Evolutionary conservation across 108 stramenopile genomes (phyloP).

Genomic region (Stephanodiscus triporus): DNA sequence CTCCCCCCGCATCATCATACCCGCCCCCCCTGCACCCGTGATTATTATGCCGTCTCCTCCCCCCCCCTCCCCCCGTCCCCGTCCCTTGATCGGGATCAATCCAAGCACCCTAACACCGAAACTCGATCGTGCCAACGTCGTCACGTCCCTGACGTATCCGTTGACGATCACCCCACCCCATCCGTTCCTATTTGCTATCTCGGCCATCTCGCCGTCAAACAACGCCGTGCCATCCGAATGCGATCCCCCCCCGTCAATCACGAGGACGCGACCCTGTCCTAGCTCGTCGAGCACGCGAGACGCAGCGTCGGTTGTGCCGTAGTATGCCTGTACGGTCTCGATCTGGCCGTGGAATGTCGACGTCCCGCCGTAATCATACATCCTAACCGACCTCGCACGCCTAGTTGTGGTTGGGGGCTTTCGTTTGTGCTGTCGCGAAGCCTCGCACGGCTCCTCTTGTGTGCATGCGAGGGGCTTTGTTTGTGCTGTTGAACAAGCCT

Average conservation of each 20-base stretch:
- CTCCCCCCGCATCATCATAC: conserved; percentile 31
- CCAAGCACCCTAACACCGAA: conserved; percentile 77
- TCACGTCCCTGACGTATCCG: conserved; percentile 73
- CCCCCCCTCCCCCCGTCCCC: no score
- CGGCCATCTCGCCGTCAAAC: conserved; percentile 46
- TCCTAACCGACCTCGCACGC: no score
- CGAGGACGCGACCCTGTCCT: conserved; percentile 42
- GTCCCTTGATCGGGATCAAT: conserved; percentile 56
- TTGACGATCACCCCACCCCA: conserved; percentile 76
- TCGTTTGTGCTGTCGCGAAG: no score
- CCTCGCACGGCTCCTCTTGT: no score
- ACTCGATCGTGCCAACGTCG: conserved; percentile 41
- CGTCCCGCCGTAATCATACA: conserved; percentile 39
- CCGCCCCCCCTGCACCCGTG: no score
- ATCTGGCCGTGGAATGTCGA: conserved; percentile 41
- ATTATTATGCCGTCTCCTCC: conserved; percentile 13
- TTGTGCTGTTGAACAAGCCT: no score
- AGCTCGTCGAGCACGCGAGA: conserved; percentile 44
- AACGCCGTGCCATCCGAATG: conserved; percentile 27
- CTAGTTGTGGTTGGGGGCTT: no score
- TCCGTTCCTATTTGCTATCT: conserved; percentile 40
- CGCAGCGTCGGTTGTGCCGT: conserved; percentile 36
- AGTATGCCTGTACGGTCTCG: conserved; percentile 51
- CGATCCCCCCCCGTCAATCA: conserved; percentile 48
- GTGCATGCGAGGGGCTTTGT: no score